Evolutionary conservation across 2,329 filamentous ascomycete species (phyloP).

Genomic region (Thelonectria blattea): DNA sequence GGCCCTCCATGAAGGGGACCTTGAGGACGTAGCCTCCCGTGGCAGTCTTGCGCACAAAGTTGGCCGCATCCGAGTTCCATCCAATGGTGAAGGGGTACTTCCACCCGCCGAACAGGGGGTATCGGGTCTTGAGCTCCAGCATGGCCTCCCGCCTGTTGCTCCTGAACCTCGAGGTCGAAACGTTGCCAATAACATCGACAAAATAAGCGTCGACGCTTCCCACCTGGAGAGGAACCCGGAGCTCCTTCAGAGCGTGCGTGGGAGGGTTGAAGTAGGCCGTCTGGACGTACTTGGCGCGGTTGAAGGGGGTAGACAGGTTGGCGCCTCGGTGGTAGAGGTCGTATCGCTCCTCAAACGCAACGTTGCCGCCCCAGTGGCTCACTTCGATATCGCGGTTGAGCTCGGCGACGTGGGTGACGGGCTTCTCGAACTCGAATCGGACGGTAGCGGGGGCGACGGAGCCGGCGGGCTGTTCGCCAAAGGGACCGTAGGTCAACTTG

Average conservation of each 20-base stretch:
- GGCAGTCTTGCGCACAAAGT: conserved; percentile 72
- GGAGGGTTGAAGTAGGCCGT: conserved; percentile 77
- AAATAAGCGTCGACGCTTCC: conserved; percentile 92
- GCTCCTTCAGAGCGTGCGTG: conserved; percentile 78
- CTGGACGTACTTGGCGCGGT: conserved; percentile 77
- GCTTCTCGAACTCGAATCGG: conserved; percentile 95
- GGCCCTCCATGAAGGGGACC: conserved; percentile 91
- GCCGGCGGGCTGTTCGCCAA: conserved; percentile 80
- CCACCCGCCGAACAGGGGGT: conserved; percentile 97
- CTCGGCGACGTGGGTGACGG: conserved; percentile 77
- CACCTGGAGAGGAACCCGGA: conserved; percentile 78
- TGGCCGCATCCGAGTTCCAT: conserved; percentile 87
- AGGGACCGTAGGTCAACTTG: conserved; percentile 90
- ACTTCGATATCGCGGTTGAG: conserved; percentile 93
- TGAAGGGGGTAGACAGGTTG: conserved; percentile 74
- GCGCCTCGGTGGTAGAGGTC: conserved; percentile 87
- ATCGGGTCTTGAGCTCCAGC: conserved; percentile 90
- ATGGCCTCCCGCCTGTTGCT: conserved; percentile 77
- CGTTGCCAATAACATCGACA: conserved; percentile 94
- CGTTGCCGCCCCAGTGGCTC: conserved; percentile 96
- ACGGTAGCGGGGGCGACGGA: conserved; percentile 75
- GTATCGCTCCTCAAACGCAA: conserved; percentile 94
- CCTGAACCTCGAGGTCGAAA: conserved; percentile 90
- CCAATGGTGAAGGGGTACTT: conserved; percentile 97
- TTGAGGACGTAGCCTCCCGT: conserved; percentile 82